Evolutionary conservation across 768 basidiomycete genomes (phyloP).

Genomic region (Rhodosporidiobolus odoratus): DNA sequence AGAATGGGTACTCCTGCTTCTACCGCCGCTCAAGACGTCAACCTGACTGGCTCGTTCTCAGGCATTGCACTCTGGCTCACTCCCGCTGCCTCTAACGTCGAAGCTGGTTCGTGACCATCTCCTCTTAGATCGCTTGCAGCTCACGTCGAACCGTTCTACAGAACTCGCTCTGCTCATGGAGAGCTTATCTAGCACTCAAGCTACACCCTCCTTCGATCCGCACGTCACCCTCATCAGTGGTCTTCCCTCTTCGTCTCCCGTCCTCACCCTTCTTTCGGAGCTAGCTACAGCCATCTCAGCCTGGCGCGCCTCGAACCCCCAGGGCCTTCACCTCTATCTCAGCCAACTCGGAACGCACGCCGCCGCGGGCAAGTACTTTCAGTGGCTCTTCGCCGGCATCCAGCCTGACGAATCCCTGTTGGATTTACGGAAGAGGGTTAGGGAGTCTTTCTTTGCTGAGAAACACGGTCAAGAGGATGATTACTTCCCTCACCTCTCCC

Average conservation of each 20-base stretch:
- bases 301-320: not conserved
- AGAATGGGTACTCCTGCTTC: not conserved
- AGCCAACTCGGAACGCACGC: not conserved
- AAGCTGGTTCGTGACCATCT: not conserved
- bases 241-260: not conserved
- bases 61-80: constrained; percentile 23
- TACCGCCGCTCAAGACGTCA: not conserved
- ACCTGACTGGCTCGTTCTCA: not conserved
- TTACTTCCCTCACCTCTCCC: constrained; percentile 24
- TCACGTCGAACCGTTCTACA: not conserved
- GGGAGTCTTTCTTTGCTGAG: not conserved
- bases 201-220: not conserved
- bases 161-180: not conserved
- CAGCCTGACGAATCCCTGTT: not conserved
- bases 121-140: not conserved
- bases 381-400: constrained; percentile 21
- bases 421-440: not conserved
- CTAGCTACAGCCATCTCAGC: not conserved
- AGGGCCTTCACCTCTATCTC: not conserved
- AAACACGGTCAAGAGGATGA: not conserved
- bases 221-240: constrained; percentile 29
- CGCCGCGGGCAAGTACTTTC: not conserved
- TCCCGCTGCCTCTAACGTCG: not conserved
- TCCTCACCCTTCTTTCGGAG: not conserved
- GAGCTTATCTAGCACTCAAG: not conserved